Evolutionary conservation across 2,329 filamentous ascomycete species (phyloP), one percentile per base, ranked within the genome.

Genomic region (Fusarium beomiforme): DNA sequence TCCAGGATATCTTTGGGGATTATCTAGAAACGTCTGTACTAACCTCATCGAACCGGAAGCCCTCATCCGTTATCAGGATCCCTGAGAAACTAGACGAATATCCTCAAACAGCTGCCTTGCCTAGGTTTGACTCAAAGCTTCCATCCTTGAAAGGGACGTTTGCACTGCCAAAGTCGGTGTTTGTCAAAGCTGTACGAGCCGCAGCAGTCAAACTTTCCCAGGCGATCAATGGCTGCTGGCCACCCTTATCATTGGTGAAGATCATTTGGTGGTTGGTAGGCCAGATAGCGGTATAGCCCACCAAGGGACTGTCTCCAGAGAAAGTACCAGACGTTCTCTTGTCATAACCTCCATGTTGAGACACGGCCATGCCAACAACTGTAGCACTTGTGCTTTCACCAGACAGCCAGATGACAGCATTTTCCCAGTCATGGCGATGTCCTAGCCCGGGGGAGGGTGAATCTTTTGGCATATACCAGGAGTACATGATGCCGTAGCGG

Each of bases 381-480:
- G 31, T 73, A 11, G 74, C 75, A 29, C 71, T 75, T 14, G 59
- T 64, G 50, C 73, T 75, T 46, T 67, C 61, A 56, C 74, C 74
- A 77, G 29, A 70, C 75, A 76, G 57, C 75, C 75, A 77, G 37
- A 77, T 68, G 24, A 77, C 72, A n/a, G 64, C 50, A 46, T 74
- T 74, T 50, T 77, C 75, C 75, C 75, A 77, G 47, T 77, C 75
- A 33, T 77, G 75, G 1, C 72, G 74, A 17, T 53, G 83, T 78
- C 74, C 81, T 69, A 72, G 57, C 10, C 74, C 74, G 5, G 67
- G 26, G 6, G 67, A 72, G 13, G 74, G 73, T 13, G 71, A 75
- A 56, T 85, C 84, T 76, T 85, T 85, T 49, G 84, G 84, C 75
- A 85, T 80, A 71, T 84, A 86, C 83, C 83, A 84, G 6, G 81